Conservation (phyloP, 2,329 filamentous ascomycete genomes). For the Pseudogymnoascus sp. region DNA sequence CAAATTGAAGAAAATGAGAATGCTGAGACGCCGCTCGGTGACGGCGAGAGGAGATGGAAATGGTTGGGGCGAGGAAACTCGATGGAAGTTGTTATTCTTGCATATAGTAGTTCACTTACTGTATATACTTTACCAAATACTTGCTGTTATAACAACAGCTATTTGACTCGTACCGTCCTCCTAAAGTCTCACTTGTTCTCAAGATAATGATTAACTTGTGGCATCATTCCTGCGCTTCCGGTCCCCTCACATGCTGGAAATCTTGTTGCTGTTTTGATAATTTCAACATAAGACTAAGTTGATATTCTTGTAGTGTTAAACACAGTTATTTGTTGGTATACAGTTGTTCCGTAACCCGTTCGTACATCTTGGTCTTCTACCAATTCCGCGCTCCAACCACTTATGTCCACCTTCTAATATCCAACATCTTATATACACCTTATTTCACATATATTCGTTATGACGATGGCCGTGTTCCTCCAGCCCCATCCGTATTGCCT, state of each 20-base stretch:
- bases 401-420: background rate
- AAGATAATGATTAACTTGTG: background rate
- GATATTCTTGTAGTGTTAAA: background rate
- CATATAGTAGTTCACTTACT: slow-evolving; percentile 6
- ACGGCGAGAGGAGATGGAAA: background rate
- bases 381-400: background rate
- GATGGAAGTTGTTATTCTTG: slow-evolving; percentile 3
- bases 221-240: background rate
- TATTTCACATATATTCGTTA: background rate
- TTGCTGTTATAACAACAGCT: background rate
- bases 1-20: background rate
- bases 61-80: no score
- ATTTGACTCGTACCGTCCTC: background rate
- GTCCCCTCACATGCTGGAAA: background rate
- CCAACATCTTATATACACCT: slow-evolving; percentile 1
- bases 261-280: background rate
- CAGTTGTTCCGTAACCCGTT: background rate
- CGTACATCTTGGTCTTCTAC: background rate
- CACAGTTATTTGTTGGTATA: slow-evolving; percentile 2
- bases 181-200: no score
- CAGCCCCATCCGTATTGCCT: background rate
- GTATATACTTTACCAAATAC: slow-evolving; percentile 4
- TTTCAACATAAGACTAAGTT: slow-evolving; percentile 1
- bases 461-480: background rate
- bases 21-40: background rate